Percentiles rank a stretch among this genome's conserved stretches.
These are phyloP conservation scores for Martiniozyma asiatica DNA, from an alignment of 1,139 yeast genomes.

Conservation along the genomic window DNA sequence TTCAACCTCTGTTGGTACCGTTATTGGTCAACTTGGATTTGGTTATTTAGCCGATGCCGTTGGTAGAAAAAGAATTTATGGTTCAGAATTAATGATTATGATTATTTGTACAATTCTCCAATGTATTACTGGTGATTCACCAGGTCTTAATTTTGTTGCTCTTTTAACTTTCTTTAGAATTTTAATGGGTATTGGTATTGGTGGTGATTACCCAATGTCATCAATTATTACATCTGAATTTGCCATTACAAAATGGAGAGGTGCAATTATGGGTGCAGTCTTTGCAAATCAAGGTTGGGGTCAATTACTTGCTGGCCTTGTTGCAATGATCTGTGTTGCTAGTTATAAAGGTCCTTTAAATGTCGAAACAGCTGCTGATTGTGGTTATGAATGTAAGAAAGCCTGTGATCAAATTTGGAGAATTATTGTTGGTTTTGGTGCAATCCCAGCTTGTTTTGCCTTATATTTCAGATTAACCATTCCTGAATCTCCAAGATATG, in stretches of 20 bases:
- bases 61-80: conserved; percentile 84
- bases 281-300: conserved; percentile 93
- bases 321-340: conserved; percentile 58
- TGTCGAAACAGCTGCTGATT: conserved; percentile 40
- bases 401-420: conserved; percentile 95
- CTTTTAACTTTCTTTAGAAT: conserved; percentile 67
- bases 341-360: conserved; percentile 52
- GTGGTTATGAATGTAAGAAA: conserved; percentile 47
- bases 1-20: conserved; percentile 89
- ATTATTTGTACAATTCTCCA: conserved; percentile 71
- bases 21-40: conserved; percentile 73
- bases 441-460: conserved; percentile 76
- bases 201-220: conserved; percentile 98
- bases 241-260: conserved; percentile 89
- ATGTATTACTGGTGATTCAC: conserved; percentile 57
- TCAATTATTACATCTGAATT: conserved; percentile 85
- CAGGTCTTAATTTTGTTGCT: conserved; percentile 64
- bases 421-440: conserved; percentile 75
- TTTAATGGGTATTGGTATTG: conserved; percentile 92
- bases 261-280: conserved; percentile 90
- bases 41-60: conserved; percentile 76
- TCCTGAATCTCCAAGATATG: conserved; percentile 87
- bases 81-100: conserved; percentile 76
- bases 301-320: conserved; percentile 72
- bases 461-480: conserved; percentile 83